Evolutionary conservation across 2,329 filamentous ascomycete genomes (phyloP).

Genomic region (Neofusicoccum sp.): DNA sequence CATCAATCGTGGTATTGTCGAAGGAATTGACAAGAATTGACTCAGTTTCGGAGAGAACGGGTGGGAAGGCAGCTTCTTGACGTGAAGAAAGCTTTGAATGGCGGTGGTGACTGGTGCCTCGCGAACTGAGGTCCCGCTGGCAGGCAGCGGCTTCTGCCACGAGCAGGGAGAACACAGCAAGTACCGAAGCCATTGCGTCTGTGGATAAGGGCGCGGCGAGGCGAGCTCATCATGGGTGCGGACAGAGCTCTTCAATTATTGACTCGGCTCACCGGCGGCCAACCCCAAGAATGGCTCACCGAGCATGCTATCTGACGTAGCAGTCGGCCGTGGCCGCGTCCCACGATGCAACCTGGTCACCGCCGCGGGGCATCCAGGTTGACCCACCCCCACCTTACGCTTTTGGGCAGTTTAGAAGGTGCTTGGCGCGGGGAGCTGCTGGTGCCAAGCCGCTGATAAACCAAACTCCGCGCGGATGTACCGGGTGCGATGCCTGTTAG

Average conservation of each 20-base stretch:
- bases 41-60: slow-evolving; percentile 36
- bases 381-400: neutral
- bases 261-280: neutral
- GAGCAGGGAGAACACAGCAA: neutral
- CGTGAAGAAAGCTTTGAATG: slow-evolving; percentile 30
- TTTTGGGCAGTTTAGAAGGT: slow-evolving; percentile 3
- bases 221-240: neutral
- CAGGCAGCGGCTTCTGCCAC: neutral
- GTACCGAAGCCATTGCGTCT: neutral
- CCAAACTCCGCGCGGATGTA: neutral
- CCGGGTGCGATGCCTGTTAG: neutral
- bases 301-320: neutral
- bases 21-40: slow-evolving; percentile 41
- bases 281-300: neutral
- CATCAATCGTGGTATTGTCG: slow-evolving; percentile 39
- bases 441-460: neutral
- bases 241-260: neutral
- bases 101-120: neutral
- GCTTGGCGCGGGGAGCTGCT: slow-evolving; percentile 9
- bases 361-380: neutral
- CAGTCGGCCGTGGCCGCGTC: neutral
- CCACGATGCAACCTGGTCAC: neutral
- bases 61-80: slow-evolving; percentile 30
- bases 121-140: neutral
- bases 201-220: neutral